Conservation (phyloP, 2,329 filamentous ascomycete genomes). For the Colletotrichum sp. region DNA sequence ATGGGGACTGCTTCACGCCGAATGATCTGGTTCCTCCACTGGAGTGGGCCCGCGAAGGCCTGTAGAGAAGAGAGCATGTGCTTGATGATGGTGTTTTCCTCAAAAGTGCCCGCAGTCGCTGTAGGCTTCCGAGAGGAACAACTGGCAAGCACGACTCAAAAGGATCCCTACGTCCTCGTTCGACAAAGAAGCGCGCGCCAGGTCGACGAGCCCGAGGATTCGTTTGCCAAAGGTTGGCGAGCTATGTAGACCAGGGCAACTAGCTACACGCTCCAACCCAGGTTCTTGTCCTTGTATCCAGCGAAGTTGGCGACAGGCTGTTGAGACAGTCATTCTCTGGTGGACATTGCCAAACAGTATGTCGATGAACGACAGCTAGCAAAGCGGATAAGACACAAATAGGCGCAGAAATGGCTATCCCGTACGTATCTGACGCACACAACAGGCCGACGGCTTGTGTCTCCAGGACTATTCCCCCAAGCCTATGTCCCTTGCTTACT, state of each 20-base stretch:
- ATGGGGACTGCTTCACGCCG: neutral
- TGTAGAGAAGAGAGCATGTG: neutral
- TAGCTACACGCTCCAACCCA: neutral
- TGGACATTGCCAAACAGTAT: neutral
- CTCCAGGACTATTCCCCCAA: too few relatives aligned
- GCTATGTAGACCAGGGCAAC: neutral
- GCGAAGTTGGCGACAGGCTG: neutral
- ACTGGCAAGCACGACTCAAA: too few relatives aligned
- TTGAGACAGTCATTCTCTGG: neutral
- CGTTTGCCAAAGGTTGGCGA: neutral
- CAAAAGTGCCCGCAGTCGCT: neutral
- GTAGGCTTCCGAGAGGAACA: neutral
- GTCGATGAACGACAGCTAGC: neutral
- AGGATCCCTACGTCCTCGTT: too few relatives aligned
- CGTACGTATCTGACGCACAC: too few relatives aligned
- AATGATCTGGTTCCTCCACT: neutral
- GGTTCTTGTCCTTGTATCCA: neutral
- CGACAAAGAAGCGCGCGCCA: fast-evolving
- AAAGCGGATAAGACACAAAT: neutral
- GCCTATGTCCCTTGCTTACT: too few relatives aligned
- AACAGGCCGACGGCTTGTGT: too few relatives aligned
- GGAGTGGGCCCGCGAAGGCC: neutral
- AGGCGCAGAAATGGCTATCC: too few relatives aligned
- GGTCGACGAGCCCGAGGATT: neutral
- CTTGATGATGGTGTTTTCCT: neutral